Evolutionary conservation across 257 asterid species (phyloP).

Genomic region (Sherardia arvensis): DNA sequence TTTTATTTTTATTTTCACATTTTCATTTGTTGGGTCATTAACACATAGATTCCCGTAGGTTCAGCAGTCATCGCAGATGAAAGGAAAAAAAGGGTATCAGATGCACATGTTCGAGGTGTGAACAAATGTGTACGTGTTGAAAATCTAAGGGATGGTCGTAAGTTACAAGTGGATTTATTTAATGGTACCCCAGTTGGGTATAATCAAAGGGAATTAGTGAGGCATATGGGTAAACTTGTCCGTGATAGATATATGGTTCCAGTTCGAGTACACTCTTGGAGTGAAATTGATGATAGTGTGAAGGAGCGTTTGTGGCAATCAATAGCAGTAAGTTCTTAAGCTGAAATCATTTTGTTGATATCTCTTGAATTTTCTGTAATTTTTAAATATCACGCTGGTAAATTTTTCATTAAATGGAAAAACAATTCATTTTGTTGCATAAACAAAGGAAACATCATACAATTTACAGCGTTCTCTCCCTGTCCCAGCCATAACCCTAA

Average conservation of each 20-base stretch:
- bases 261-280: constrained; percentile 1
- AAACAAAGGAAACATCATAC: too few species aligned
- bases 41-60: background rate
- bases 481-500: too few species aligned
- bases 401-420: background rate
- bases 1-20: background rate
- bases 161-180: background rate
- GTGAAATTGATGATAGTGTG: background rate
- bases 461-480: too few species aligned
- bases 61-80: background rate
- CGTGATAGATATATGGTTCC: background rate
- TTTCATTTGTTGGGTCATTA: background rate
- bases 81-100: background rate
- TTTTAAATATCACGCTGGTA: too few species aligned
- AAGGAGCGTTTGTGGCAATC: background rate
- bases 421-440: too few species aligned
- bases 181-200: background rate
- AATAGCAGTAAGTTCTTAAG: background rate
- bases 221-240: background rate
- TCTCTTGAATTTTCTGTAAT: too few species aligned
- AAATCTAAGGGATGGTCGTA: background rate
- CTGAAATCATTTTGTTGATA: too few species aligned
- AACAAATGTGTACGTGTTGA: background rate
- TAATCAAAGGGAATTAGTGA: background rate
- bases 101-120: background rate